Percentiles rank a stretch among this genome's conserved stretches.
Evolutionary conservation across 768 basidiomycete species (phyloP).

Genomic region (Psilocybe sp.): DNA sequence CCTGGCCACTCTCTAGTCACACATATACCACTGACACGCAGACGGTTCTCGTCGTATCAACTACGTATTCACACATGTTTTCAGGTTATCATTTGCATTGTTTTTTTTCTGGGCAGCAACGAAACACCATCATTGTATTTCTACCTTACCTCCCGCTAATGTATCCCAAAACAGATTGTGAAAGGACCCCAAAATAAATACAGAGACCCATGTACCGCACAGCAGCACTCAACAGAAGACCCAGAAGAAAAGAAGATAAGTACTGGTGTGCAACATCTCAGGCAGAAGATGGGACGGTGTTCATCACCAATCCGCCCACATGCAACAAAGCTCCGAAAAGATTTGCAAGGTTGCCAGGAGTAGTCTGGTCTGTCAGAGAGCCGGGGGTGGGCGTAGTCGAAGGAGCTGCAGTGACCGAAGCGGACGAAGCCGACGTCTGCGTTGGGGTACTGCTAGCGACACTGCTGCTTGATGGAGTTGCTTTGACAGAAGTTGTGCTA

Average conservation of each 20-base stretch:
- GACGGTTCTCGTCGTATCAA: not conserved
- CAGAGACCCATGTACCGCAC: too few relatives aligned
- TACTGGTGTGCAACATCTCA: too few relatives aligned
- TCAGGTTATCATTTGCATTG: not conserved
- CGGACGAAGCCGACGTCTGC: constrained; percentile 11
- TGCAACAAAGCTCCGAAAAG: too few relatives aligned
- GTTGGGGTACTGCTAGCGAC: not conserved
- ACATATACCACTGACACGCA: not conserved
- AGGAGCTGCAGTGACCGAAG: not conserved
- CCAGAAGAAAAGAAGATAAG: too few relatives aligned
- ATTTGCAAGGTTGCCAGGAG: not conserved
- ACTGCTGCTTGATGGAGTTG: not conserved
- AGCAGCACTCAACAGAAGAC: too few relatives aligned
- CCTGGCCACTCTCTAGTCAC: constrained; percentile 22
- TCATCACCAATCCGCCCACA: too few relatives aligned
- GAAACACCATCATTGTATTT: too few relatives aligned
- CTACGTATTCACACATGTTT: not conserved
- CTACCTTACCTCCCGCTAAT: too few relatives aligned
- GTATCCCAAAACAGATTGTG: too few relatives aligned
- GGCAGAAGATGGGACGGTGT: too few relatives aligned
- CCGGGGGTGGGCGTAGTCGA: not conserved
- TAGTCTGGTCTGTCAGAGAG: not conserved
- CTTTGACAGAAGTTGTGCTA: too few relatives aligned
- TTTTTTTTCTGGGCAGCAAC: not conserved
- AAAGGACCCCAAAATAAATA: too few relatives aligned